Percentiles rank a stretch among this genome's conserved stretches.
phyloP scores from a whole-genome alignment of 2,329 filamentous ascomycete species.

The Phialophora macrospora region DNA sequence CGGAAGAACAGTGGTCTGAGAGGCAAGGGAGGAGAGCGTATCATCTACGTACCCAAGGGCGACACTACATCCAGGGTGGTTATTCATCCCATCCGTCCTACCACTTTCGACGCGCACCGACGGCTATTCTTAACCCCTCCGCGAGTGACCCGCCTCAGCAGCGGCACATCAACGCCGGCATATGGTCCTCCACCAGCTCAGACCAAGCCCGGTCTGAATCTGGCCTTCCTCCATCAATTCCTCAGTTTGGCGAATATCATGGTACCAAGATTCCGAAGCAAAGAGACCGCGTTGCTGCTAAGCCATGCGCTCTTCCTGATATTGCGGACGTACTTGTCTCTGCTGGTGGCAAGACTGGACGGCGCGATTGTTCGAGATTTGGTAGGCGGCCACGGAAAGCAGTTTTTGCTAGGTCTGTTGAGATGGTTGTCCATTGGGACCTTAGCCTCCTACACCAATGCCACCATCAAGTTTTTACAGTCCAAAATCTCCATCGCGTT shows the following conservation, averaged over 20 bases:
- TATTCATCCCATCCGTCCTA: constrained; percentile 85
- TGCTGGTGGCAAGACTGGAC: constrained; percentile 89
- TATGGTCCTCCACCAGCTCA: constrained; percentile 75
- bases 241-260: constrained; percentile 95
- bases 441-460: constrained; percentile 94
- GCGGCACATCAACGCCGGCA: constrained; percentile 63
- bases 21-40: constrained; percentile 92
- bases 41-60: constrained; percentile 93
- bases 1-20: constrained; percentile 90
- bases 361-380: constrained; percentile 95
- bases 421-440: constrained; percentile 97
- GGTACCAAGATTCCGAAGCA: constrained; percentile 93
- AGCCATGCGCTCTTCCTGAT: constrained; percentile 90
- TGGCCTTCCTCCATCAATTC: constrained; percentile 96
- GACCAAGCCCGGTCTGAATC: constrained; percentile 90
- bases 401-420: constrained; percentile 83
- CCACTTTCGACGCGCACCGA: constrained; percentile 95
- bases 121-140: constrained; percentile 91
- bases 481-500: constrained; percentile 98
- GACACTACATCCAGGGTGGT: constrained; percentile 86
- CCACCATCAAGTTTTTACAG: constrained; percentile 98
- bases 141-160: constrained; percentile 74
- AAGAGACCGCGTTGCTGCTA: constrained; percentile 87
- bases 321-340: constrained; percentile 88
- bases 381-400: constrained; percentile 89